Base-by-base conservation (phyloP, 2,329 filamentous ascomycete species). In the Colletotrichum melonis region DNA sequence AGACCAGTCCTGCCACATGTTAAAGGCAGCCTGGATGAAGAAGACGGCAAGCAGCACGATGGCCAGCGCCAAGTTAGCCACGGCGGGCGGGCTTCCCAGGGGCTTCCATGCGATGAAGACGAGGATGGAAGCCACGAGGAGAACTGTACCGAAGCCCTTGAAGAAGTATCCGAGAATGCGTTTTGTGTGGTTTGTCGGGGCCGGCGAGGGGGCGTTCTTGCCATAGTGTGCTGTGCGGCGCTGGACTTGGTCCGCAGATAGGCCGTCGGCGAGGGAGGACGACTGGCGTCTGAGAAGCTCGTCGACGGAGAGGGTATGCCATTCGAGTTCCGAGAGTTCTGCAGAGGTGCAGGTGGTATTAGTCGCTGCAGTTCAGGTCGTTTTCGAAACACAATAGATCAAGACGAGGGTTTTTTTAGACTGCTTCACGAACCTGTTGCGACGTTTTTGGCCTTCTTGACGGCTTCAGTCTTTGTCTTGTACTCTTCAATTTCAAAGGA, bases 51-150 rank as follows among this genome's bases (percentile, higher is more conserved):
- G 80, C 6, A 95, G 84, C 3, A 95, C 93, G 77, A 94, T 93
- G 0, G 91, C 93, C 28, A 95, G 86, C 0, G 93, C 93, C 76
- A 91, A 76, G 78, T 96, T 95, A 7, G 93, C 92, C 16, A 88
- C 77, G 0, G 91, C 88, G 3, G 93, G 93, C 4, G 93, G 93
- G 11, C 93, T 79, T 5, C 93, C 93, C 0, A 95, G 88, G 0
- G 93, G 94, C 75, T 90, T 92, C 93, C 93, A 95, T 3, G 93
- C 90, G 71, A 95, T 84, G 78, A 95, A 94, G 63, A 95, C 93
- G 3, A 95, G 86, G 46, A 95, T 88, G 24, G 89, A 86, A 22
- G 92, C 93, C 2, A 91, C 78, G 7, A 95, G 86, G 4, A 95
- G 86, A 63, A 96, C 90, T 1, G 90, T 87, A 2, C 93, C 93